Evolutionary conservation across 2,329 filamentous ascomycete species (phyloP).

Genomic region (Bipolaris zeicola): DNA sequence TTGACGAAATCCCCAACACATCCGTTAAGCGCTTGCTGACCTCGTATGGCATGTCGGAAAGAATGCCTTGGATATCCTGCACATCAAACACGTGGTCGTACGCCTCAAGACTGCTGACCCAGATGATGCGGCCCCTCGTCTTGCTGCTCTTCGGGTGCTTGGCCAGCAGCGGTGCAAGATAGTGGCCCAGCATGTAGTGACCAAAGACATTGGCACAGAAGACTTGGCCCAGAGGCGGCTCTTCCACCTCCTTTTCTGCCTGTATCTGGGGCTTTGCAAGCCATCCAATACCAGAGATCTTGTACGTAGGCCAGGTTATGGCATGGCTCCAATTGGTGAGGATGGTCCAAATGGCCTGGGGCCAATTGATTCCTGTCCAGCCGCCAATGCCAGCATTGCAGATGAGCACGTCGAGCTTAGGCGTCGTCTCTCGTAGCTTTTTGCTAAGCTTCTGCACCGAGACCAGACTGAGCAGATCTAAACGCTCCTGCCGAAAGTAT

Average conservation of each 20-base stretch:
- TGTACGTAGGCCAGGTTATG: slow-evolving; percentile 79
- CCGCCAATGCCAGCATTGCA: slow-evolving; percentile 90
- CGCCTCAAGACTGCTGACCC: slow-evolving; percentile 84
- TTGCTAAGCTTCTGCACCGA: slow-evolving; percentile 61
- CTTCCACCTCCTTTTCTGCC: slow-evolving; percentile 37
- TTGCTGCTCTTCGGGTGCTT: slow-evolving; percentile 49
- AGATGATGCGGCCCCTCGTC: slow-evolving; percentile 72
- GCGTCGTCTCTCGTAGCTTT: slow-evolving; percentile 61
- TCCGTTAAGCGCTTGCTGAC: slow-evolving; percentile 87
- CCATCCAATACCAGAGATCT: slow-evolving; percentile 65
- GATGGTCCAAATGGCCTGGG: slow-evolving; percentile 60
- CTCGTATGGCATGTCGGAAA: slow-evolving; percentile 73
- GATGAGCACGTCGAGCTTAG: slow-evolving; percentile 77
- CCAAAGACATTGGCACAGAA: slow-evolving; percentile 95
- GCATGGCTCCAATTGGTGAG: slow-evolving; percentile 69
- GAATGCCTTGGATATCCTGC: slow-evolving; percentile 77
- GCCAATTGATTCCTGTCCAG: slow-evolving; percentile 80
- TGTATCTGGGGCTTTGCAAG: slow-evolving; percentile 60
- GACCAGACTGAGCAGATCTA: slow-evolving; percentile 63
- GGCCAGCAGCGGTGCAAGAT: slow-evolving; percentile 74
- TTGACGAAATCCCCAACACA: slow-evolving; percentile 74
- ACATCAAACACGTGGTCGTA: slow-evolving; percentile 61
- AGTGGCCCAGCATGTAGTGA: slow-evolving; percentile 87
- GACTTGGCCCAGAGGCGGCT: slow-evolving; percentile 74
- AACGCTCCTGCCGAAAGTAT: slow-evolving; percentile 60